These are phyloP conservation scores for Penicillium waksmanii DNA, from an alignment of 495 filamentous ascomycete species.

Conservation along the genomic window DNA sequence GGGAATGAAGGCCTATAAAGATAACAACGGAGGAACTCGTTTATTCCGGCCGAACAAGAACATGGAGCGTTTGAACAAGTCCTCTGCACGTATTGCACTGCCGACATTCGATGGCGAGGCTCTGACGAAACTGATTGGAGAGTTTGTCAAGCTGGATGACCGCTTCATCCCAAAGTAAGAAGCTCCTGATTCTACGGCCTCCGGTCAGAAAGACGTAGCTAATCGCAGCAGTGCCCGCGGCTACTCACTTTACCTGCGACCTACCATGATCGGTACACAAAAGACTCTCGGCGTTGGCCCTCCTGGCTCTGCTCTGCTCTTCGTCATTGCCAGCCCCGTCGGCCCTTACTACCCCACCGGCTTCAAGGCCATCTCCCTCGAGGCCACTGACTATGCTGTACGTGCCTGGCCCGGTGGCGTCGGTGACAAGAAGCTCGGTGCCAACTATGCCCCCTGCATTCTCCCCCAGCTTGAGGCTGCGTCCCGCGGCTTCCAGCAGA, in stretches of 20 bases:
- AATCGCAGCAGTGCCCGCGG: constrained; percentile 59
- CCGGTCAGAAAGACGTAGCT: constrained; percentile 9
- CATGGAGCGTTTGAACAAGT: constrained; percentile 91
- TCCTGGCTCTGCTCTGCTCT: constrained; percentile 88
- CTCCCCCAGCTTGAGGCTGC: constrained; percentile 90
- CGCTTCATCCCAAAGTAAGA: constrained; percentile 81
- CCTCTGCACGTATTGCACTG: constrained; percentile 85
- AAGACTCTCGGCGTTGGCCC: constrained; percentile 87
- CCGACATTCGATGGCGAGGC: constrained; percentile 75
- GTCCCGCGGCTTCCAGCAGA: constrained; percentile 91
- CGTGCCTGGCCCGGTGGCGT: constrained; percentile 98
- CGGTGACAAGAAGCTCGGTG: constrained; percentile 95
- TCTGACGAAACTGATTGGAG: constrained; percentile 77
- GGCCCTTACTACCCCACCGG: constrained; percentile 98
- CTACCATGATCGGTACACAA: constrained; percentile 97
- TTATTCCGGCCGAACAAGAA: constrained; percentile 97
- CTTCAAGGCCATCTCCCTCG: constrained; percentile 93
- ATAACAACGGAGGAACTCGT: constrained; percentile 70
- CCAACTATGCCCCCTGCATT: constrained; percentile 97
- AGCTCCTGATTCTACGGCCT: neutral
- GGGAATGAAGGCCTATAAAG: constrained; percentile 98
- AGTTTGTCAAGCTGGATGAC: constrained; percentile 78
- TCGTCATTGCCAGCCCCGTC: constrained; percentile 93
- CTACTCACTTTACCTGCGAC: constrained; percentile 92
- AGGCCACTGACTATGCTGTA: constrained; percentile 92